phyloP scores from a whole-genome alignment of 345 rosid genomes.

The Hibiscus syriacus region DNA sequence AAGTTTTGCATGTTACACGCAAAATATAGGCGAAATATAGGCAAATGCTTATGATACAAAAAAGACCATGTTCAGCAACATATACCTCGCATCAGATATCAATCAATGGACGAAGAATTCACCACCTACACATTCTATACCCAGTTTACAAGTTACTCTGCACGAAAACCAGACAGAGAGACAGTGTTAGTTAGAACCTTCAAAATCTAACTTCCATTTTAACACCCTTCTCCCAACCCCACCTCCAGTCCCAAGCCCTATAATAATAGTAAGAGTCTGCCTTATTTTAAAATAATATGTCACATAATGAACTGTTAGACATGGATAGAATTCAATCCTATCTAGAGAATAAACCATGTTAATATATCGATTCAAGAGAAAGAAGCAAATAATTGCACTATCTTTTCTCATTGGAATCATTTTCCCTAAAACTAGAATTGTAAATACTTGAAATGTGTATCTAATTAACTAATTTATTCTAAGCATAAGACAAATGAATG shows the following conservation, averaged over 20 bases:
- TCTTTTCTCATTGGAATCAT: neutral
- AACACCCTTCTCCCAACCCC: neutral
- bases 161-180: constrained; percentile 15
- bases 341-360: neutral
- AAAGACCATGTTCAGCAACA: constrained; percentile 18
- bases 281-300: neutral
- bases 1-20: constrained; percentile 15
- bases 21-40: constrained; percentile 24
- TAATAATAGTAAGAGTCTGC: neutral
- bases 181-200: neutral
- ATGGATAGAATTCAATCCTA: neutral
- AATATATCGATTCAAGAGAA: neutral
- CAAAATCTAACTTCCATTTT: neutral
- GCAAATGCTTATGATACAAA: constrained; percentile 33
- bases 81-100: constrained; percentile 26
- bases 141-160: constrained; percentile 37
- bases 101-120: constrained; percentile 24
- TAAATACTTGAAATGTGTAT: neutral
- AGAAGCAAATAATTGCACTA: neutral
- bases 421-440: neutral
- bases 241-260: neutral
- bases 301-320: neutral
- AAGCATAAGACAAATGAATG: neutral
- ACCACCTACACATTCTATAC: constrained; percentile 26
- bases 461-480: neutral